phyloP scores from a whole-genome alignment of 2,329 filamentous ascomycete species.

The Alternaria atra region DNA sequence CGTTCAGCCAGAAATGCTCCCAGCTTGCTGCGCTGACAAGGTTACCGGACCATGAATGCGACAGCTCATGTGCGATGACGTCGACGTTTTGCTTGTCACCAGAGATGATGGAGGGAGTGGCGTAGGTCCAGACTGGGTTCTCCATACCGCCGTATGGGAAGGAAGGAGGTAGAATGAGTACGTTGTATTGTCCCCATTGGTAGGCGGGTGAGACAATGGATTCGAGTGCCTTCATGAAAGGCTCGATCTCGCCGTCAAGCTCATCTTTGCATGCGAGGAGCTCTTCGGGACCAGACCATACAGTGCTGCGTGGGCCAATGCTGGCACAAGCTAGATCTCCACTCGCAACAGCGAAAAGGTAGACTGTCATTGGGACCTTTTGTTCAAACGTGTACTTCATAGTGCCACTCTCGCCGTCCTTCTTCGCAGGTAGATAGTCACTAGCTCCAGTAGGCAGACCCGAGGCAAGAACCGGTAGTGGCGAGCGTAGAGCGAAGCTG shows the following conservation, averaged over 20 bases:
- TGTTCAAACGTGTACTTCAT: constrained; percentile 86
- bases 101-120: constrained; percentile 91
- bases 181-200: constrained; percentile 94
- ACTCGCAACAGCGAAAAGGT: constrained; percentile 89
- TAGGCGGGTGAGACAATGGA: constrained; percentile 79
- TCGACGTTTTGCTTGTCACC: constrained; percentile 86
- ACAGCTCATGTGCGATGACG: constrained; percentile 88
- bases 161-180: constrained; percentile 85
- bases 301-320: constrained; percentile 84
- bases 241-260: constrained; percentile 88
- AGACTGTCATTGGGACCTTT: constrained; percentile 89
- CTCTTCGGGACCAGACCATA: constrained; percentile 89
- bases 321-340: constrained; percentile 85
- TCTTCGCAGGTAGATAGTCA: constrained; percentile 59
- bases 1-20: constrained; percentile 78
- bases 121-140: constrained; percentile 94
- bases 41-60: constrained; percentile 88
- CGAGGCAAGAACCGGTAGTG: constrained; percentile 89
- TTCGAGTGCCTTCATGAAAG: constrained; percentile 88
- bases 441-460: constrained; percentile 71
- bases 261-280: constrained; percentile 87
- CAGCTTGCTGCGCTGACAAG: constrained; percentile 79
- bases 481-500: constrained; percentile 85
- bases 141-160: constrained; percentile 74
- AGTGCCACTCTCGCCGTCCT: constrained; percentile 63